Base-by-base conservation (phyloP, 2,329 filamentous ascomycete species). In the Penicillium crustosum region DNA sequence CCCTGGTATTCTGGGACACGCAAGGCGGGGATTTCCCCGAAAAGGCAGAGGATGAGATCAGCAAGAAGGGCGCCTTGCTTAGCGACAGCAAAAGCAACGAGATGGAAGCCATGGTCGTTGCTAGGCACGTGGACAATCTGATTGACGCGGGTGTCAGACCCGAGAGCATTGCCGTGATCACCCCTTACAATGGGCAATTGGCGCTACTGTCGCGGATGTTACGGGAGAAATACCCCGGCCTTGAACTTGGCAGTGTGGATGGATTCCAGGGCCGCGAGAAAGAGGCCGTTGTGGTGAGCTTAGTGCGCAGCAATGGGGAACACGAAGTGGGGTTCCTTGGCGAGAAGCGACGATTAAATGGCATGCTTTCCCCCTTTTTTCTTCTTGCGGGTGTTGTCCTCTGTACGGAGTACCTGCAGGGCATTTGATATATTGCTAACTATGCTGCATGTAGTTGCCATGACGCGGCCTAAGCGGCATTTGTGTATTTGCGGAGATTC, bases 221-320 rank as follows among this genome's bases (percentile, higher is more conserved):
- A 49, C 94, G 93, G 71, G 90, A 94, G 59, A 79, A 81, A 39
- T 96, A 89, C 67, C 89, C 89, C 0, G 91, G 89, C 13, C 86
- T 99, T 50, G 94, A 99, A 74, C 81, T 99, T n/a, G 94, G 94
- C 35, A 96, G 91, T 68, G 91, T 99, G 2, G 94, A 99, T 74
- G 94, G 93, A 2, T 99, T 99, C 73, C 94, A 99, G 75, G 94
- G 94, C 35, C 86, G 94, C 19, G 94, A 99, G 76, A 99, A 99
- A 76, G 94, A 99, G 75, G 94, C 91, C 2, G 88, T 99, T 17
- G 84, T 99, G 39, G 88, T 99, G 51, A 96, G 89, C 74, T 83
- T 97, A n/a, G 94, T 99, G 56, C 84, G 94, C 64, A 97, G 93
- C 75, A 99, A 99, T 72, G 65, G 86, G 6, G 85, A 92, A 49